These are phyloP conservation scores for Allantophomopsis cytisporea DNA, from an alignment of 2,329 filamentous ascomycete species.

Conservation along the genomic window DNA sequence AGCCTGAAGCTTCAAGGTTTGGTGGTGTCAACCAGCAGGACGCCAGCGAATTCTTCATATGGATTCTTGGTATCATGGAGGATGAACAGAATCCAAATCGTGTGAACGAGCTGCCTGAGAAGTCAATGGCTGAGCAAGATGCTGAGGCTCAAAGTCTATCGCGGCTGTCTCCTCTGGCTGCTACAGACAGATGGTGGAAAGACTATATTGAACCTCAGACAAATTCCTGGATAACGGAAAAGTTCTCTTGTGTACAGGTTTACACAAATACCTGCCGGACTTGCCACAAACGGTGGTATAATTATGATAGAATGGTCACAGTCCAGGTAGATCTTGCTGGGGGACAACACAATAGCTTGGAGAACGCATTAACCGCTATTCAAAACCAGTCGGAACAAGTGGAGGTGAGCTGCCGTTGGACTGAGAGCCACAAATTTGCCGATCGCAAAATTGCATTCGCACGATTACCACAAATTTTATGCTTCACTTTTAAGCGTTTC, in stretches of 20 bases:
- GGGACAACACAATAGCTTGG: neutral
- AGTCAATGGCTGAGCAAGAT: slow-evolving; percentile 33
- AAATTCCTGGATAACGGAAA: slow-evolving; percentile 43
- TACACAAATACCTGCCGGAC: slow-evolving; percentile 25
- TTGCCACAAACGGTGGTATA: too few species aligned
- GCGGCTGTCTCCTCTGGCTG: slow-evolving; percentile 4
- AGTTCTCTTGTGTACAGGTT: slow-evolving; percentile 67
- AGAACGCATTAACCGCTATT: too few species aligned
- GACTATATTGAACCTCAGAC: neutral
- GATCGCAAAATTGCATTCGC: slow-evolving; percentile 2
- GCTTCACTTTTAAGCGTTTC: slow-evolving; percentile 57
- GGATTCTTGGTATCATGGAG: slow-evolving; percentile 67
- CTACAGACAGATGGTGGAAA: slow-evolving; percentile 1
- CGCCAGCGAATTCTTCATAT: slow-evolving; percentile 78
- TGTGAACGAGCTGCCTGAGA: slow-evolving; percentile 39
- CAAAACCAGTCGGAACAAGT: neutral
- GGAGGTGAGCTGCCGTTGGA: slow-evolving; percentile 22
- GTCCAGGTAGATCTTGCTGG: slow-evolving; percentile 47
- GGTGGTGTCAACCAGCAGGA: slow-evolving; percentile 75
- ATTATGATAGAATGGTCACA: slow-evolving; percentile 44
- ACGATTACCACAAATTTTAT: slow-evolving; percentile 12
- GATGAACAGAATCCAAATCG: slow-evolving; percentile 71
- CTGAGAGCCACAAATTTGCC: slow-evolving; percentile 13
- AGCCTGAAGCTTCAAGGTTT: slow-evolving; percentile 42
- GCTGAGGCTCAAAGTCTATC: slow-evolving; percentile 30